Base-by-base conservation (phyloP, 2,329 filamentous ascomycete species). In the Penicillium verrucosum region DNA sequence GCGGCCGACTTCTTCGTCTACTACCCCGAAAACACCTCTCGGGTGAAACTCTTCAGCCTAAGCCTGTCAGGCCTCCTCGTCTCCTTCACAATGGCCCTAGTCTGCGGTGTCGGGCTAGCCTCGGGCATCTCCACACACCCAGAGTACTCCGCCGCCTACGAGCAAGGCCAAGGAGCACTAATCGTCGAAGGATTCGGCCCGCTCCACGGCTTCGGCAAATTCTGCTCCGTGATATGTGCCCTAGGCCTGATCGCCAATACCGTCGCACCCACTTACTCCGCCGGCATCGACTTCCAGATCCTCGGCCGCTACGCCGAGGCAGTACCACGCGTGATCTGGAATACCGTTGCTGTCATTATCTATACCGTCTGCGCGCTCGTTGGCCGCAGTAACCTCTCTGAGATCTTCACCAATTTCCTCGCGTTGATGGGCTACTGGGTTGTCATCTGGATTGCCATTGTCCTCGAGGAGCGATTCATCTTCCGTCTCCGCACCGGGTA, bases 401-500 rank as follows among this genome's bases (percentile, higher is more conserved):
- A 79, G 27, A 87, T 89, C 56, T 88, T 89, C 68, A 84, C 83
- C 11, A 89, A 89, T 67, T 88, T 89, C 68, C 77, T 89, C 5
- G 84, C 85, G 0, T 73, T 89, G 23, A 89, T 89, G 83, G 87
- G 86, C 1, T 89, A 89, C 70, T 89, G 85, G 85, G 80, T 87
- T 16, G 80, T 80, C 14, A 83, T 88, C 43, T 87, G 85, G 83
- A 78, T 88, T 21, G 80, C 81, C 1, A 86, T 89, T 45, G 75
- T 83, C 2, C 70, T 77, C 14, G 74, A 77, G 57, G 87, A 89
- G 66, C 81, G 86, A 47, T 68, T 86, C 21, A 75, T 89, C 47
- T 89, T 89, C 69, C 78, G 84, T 2, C 73, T 77, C 3, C 75
- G 70, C 47, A 65, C 67, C 1, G 77, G 75, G 1, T 88, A 83